These are phyloP conservation scores for Sarocladium strictum DNA, from an alignment of 2,329 filamentous ascomycete species.

Conservation along the genomic window DNA sequence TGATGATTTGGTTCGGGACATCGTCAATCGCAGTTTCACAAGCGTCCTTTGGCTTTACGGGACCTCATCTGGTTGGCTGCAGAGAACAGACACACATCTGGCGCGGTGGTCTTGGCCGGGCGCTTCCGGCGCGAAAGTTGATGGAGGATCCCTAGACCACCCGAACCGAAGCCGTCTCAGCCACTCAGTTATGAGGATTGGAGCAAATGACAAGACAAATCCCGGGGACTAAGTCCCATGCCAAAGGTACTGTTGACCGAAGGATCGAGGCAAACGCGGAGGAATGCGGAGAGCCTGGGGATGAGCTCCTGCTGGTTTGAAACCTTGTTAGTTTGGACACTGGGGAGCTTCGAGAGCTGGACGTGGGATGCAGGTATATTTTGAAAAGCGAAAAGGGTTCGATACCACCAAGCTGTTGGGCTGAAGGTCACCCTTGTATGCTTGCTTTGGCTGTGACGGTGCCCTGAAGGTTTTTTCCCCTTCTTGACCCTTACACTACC, in stretches of 20 bases:
- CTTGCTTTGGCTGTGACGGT: not conserved
- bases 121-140: conserved; percentile 2
- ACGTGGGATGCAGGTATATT: not conserved
- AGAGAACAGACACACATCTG: not conserved
- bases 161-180: not conserved
- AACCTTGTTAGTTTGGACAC: not conserved
- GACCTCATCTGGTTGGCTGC: not conserved
- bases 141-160: conserved; percentile 4
- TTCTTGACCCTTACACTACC: no score
- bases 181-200: not conserved
- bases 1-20: not conserved
- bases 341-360: not conserved
- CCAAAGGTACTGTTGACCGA: not conserved
- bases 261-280: conserved; percentile 5
- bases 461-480: no score
- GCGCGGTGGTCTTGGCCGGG: not conserved
- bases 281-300: conserved; percentile 8
- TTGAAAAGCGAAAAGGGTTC: not conserved
- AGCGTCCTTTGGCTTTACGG: not conserved
- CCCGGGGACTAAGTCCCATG: not conserved
- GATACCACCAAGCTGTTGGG: not conserved
- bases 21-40: not conserved
- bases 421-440: not conserved
- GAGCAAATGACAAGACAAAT: not conserved
- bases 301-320: not conserved